Percentiles rank a stretch among this genome's conserved stretches.
Evolutionary conservation across 1,139 yeast species (phyloP).

Genomic region (Magnusiomyces clavatus): DNA sequence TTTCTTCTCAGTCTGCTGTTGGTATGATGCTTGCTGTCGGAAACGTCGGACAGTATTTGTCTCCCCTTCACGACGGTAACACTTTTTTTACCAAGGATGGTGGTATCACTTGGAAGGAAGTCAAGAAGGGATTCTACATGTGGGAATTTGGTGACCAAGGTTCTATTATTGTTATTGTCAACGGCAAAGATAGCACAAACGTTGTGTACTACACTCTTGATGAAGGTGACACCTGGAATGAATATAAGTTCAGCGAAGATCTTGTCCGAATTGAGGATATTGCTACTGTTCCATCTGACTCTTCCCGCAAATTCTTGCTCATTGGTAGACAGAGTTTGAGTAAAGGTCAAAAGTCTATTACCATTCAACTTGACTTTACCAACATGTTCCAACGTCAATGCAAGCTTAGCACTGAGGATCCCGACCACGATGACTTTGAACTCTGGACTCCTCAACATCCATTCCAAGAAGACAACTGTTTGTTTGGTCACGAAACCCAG

Average conservation of each 20-base stretch:
- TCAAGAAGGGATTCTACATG: conserved; percentile 63
- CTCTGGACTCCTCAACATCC: conserved; percentile 79
- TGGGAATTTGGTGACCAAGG: conserved; percentile 99
- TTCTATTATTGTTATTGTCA: conserved; percentile 66
- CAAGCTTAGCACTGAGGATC: conserved; percentile 51
- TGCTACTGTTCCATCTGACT: conserved; percentile 87
- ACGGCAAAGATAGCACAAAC: conserved; percentile 51
- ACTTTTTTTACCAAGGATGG: conserved; percentile 82
- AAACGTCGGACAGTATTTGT: conserved; percentile 67
- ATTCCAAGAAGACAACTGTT: conserved; percentile 48
- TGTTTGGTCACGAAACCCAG: conserved; percentile 81
- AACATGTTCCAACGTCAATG: conserved; percentile 61
- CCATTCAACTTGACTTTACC: conserved; percentile 64
- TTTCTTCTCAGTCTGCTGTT: conserved; percentile 79
- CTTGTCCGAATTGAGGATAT: conserved; percentile 57
- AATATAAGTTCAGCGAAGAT: conserved; percentile 53
- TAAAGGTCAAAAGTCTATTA: conserved; percentile 36
- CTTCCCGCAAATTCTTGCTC: conserved; percentile 64
- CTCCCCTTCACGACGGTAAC: conserved; percentile 44
- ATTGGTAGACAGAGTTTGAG: conserved; percentile 38
- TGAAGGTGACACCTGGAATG: conserved; percentile 73
- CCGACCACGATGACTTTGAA: conserved; percentile 65
- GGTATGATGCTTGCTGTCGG: conserved; percentile 87
- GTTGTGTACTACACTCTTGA: conserved; percentile 60
- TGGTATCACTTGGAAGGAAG: conserved; percentile 81